Evolutionary conservation across 495 filamentous ascomycete species (phyloP), one percentile per base, ranked within the genome.

Genomic region (Cercophora sp.): DNA sequence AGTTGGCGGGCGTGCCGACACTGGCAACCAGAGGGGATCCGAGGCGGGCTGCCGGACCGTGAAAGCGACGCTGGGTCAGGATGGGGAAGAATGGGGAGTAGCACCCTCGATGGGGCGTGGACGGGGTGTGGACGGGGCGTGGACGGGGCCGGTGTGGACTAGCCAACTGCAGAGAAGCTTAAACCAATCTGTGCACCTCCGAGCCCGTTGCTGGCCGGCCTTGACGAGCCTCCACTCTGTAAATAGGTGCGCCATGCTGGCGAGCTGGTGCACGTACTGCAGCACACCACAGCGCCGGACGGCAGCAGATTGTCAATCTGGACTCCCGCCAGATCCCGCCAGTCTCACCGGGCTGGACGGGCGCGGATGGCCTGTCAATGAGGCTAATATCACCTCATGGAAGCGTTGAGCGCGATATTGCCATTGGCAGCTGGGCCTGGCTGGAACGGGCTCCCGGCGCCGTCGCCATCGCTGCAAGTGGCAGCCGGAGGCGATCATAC

Each of bases 31-130:
- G 22, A 43, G 37, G 53, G 42, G 26, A 16, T 26, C 61, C 47
- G 37, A 46, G 58, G 36, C 61, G 63, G 63, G 46, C 62, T 48
- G 34, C 16, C 63, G 63, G 63, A 52, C 63, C 63, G 63, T 46
- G 25, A 35, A 62, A 44, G 49, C 54, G 61, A 40, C 51, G 32
- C 49, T 27, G 46, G 49, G 15, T 16, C 44, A 43, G 26, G 15
- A 32, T 9, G 48, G 32, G 18, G 47, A 26, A 19, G 10, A 27
- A 47, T 27, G 37, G 40, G 37, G 16, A 55, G 52, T 55, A 39
- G 46, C 52, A 58, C 20, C 51, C 40, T 31, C 29, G 37, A 51
- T 50, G 56, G 52, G n/a, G 26, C 36, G 16, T 39, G 43, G 43
- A 10, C 46, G 26, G 34, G 20, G 6, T 22, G n/a, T 8, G 31